Evolutionary conservation across 1,139 yeast species (phyloP).

Genomic region (Yamadazyma diospyri): DNA sequence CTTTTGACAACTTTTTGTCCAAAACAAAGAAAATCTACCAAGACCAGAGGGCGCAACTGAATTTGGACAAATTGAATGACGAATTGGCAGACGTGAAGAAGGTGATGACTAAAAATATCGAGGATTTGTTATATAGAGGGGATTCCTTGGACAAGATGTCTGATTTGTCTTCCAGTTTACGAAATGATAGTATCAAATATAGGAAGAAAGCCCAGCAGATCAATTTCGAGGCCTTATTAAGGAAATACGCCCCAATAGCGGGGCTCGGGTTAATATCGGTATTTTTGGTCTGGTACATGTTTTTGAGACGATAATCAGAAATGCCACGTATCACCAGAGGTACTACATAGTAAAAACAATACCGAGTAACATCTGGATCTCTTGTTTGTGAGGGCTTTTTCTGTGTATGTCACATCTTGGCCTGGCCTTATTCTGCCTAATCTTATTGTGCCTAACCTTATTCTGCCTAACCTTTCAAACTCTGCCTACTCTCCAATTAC

Average conservation of each 20-base stretch:
- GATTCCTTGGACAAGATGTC: conserved; percentile 91
- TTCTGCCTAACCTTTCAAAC: no score
- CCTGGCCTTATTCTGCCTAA: no score
- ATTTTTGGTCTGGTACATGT: conserved; percentile 80
- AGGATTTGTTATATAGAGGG: conserved; percentile 90
- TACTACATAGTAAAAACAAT: no score
- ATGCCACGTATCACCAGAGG: no score
- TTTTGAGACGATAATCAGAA: conserved; percentile 40
- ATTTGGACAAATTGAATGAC: conserved; percentile 77
- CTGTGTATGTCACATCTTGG: no score
- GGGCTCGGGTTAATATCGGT: conserved; percentile 71
- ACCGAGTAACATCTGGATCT: no score
- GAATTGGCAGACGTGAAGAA: conserved; percentile 92
- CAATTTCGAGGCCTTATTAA: conserved; percentile 81
- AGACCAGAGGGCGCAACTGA: conserved; percentile 87
- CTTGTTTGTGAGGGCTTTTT: no score
- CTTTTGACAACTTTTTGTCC: conserved; percentile 77
- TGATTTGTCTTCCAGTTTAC: conserved; percentile 76
- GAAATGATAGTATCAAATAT: conserved; percentile 83
- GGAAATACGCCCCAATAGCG: conserved; percentile 85
- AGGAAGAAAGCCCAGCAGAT: conserved; percentile 87
- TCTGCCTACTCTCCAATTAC: no score
- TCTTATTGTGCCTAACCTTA: no score
- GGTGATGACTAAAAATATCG: conserved; percentile 94
- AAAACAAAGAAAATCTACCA: conserved; percentile 87